Conservation (phyloP, 352 stramenopile genomes). For the Pythium oligandrum region DNA sequence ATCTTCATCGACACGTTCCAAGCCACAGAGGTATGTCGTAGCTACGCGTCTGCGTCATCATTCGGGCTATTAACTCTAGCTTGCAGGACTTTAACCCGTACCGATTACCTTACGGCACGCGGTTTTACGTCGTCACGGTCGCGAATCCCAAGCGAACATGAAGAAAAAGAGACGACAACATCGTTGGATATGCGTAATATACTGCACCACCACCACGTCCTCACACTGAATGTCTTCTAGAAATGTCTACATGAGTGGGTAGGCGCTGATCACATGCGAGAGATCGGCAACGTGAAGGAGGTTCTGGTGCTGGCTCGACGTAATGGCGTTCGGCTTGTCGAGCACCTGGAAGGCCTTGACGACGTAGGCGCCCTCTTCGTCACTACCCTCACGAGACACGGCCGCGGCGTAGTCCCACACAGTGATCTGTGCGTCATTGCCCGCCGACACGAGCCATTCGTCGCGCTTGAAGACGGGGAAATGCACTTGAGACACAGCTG, state of each 20-base stretch:
- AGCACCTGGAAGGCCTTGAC: slow-evolving; percentile 40
- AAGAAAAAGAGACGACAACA: slow-evolving; percentile 6
- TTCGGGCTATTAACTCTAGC: no score
- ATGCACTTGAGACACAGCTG: slow-evolving; percentile 56
- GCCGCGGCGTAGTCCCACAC: slow-evolving; percentile 55
- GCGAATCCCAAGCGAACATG: slow-evolving; percentile 69
- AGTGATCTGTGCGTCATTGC: slow-evolving; percentile 63
- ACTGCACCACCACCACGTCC: no score
- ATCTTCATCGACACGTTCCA: slow-evolving; percentile 85
- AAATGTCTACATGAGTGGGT: slow-evolving; percentile 30
- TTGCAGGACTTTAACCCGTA: slow-evolving; percentile 80
- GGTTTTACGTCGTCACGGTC: slow-evolving; percentile 77
- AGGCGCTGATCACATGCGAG: slow-evolving; percentile 44
- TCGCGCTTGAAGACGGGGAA: slow-evolving; percentile 44
- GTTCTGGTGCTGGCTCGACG: slow-evolving; percentile 43
- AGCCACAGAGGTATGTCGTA: slow-evolving; percentile 55
- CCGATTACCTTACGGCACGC: slow-evolving; percentile 62
- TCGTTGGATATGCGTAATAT: not conserved
- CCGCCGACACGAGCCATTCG: slow-evolving; percentile 55
- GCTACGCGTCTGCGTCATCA: no score
- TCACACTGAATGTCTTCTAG: no score
- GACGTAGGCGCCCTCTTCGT: slow-evolving; percentile 22
- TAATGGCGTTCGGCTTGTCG: slow-evolving; percentile 53
- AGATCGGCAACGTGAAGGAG: slow-evolving; percentile 48
- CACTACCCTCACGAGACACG: slow-evolving; percentile 18